A percentile compares a stretch with the other conserved stretches of the same genome.
Conservation (phyloP, 495 filamentous ascomycete species). For the Polyplosphaeria fusca region DNA sequence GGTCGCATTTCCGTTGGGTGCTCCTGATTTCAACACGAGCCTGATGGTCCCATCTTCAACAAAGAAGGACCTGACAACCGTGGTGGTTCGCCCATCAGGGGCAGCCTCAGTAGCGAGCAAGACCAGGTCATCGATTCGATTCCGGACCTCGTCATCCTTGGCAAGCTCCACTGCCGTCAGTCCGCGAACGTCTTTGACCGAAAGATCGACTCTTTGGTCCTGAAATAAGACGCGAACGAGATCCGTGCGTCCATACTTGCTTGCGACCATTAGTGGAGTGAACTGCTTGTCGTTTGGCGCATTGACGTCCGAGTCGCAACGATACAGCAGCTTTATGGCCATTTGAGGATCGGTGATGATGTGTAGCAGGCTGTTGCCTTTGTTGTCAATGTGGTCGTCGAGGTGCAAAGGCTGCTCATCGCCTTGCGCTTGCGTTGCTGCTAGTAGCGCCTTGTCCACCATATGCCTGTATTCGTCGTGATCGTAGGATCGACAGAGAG, state of each 20-base stretch:
- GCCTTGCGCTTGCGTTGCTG: constrained; percentile 69
- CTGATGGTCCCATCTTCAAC: constrained; percentile 94
- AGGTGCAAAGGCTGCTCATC: constrained; percentile 79
- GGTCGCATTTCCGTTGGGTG: constrained; percentile 60
- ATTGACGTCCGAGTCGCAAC: constrained; percentile 91
- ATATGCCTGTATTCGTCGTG: constrained; percentile 81
- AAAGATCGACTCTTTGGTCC: constrained; percentile 81
- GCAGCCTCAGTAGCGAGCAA: constrained; percentile 71
- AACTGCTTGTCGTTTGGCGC: constrained; percentile 94
- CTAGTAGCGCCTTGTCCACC: constrained; percentile 74
- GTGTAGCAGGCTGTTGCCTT: constrained; percentile 91
- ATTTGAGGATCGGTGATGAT: constrained; percentile 84
- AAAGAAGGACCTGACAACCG: constrained; percentile 94
- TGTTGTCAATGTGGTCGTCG: constrained; percentile 87
- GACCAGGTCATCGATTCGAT: constrained; percentile 90
- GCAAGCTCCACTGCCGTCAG: constrained; percentile 94
- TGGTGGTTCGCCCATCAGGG: constrained; percentile 78
- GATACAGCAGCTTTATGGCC: constrained; percentile 67
- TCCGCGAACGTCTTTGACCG: constrained; percentile 79
- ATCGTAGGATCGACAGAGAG: constrained; percentile 91
- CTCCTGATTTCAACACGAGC: constrained; percentile 90
- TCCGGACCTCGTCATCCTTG: constrained; percentile 96
- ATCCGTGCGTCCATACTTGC: constrained; percentile 94
- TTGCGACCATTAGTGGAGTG: constrained; percentile 97
- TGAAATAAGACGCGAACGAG: constrained; percentile 84